Base-by-base conservation (phyloP, 345 rosid genomes). In the Salix koriyanagi region DNA sequence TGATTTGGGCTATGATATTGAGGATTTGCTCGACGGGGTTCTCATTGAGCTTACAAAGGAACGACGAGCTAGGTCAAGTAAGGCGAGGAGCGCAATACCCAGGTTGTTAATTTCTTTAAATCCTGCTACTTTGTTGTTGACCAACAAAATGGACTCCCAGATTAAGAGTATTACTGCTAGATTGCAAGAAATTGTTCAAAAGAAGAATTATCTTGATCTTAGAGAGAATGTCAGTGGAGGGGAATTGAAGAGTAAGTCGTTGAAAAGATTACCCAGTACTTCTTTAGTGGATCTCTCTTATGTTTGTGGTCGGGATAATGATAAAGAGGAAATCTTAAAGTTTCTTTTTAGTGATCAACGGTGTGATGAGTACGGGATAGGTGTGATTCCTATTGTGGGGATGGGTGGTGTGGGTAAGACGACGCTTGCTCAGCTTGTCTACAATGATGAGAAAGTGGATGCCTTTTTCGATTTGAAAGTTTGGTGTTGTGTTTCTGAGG, bases 281-380 rank as follows among this genome's bases (percentile, higher is more conserved):
- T 77, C 75, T 30, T 67, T 85, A 28, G 64, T 25, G n/a, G 30
- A 34, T 39, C 76, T 77, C 26, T 6, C 73, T 4, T 11, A 18
- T 30, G 78, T 85, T 41, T 79, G 42, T 61, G 90, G 90, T 1
- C 69, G 87, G 75, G 88, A 81, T 6, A 26, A 19, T 6, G 86
- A 75, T 13, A 81, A 13, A 64, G 82, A 80, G 18, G 48, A 39
- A 30, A 56, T 75, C 5, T 1, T 73, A 4, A 28, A 26, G 0
- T 72, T 4, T 34, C 34, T 52, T 44, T 54, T 67, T 41, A 65
- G 21, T 21, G 44, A 46, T 4, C 14, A 67, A 7, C 21, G 28
- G 36, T 25, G 65, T 65, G 52, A 46, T 46, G 52, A 46, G 18
- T 46, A 46, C 18, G 52, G 52, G 52, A 14, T 1, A 14, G 52